These are phyloP conservation scores for Benincasa hispida DNA, from an alignment of 306 rosid species.

Conservation along the genomic window DNA sequence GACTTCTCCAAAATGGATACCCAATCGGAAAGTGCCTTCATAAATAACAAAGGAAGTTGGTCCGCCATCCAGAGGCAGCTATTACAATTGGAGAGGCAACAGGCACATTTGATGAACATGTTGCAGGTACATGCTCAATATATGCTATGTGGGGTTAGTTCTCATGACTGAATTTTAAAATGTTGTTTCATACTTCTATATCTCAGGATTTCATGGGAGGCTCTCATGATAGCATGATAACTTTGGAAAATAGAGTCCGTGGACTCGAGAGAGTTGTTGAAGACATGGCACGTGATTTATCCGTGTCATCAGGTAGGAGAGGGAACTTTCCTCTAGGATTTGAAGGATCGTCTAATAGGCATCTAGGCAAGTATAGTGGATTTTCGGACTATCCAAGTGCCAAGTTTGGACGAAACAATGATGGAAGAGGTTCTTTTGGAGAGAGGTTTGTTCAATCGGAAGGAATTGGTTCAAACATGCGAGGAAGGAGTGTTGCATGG, in stretches of 20 bases:
- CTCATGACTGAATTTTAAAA: slow-evolving; percentile 6
- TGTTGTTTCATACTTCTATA: slow-evolving; percentile 7
- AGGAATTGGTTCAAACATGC: slow-evolving; percentile 52
- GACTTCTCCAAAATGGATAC: slow-evolving; percentile 71
- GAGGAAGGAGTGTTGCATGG: slow-evolving; percentile 81
- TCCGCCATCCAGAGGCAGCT: slow-evolving; percentile 89
- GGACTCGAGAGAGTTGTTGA: slow-evolving; percentile 98
- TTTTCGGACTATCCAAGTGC: slow-evolving; percentile 53
- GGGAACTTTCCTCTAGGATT: slow-evolving; percentile 61
- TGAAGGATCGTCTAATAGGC: slow-evolving; percentile 64
- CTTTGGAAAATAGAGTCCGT: slow-evolving; percentile 90
- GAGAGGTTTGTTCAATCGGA: slow-evolving; percentile 77
- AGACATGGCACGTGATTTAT: slow-evolving; percentile 89
- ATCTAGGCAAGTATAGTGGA: slow-evolving; percentile 69
- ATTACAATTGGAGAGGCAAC: slow-evolving; percentile 89
- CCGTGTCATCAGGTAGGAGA: slow-evolving; percentile 74
- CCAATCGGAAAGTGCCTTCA: slow-evolving; percentile 67
- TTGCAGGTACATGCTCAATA: slow-evolving; percentile 53
- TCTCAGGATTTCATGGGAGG: slow-evolving; percentile 99
- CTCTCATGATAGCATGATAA: slow-evolving; percentile 88
- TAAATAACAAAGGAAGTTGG: slow-evolving; percentile 87
- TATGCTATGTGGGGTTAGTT: slow-evolving; percentile 9
- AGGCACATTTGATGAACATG: slow-evolving; percentile 94
- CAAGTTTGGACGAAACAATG: slow-evolving; percentile 76
- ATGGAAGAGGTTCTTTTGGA: slow-evolving; percentile 52